phyloP scores from a whole-genome alignment of 345 rosid species.

The Chamaenerion angustifolium region DNA sequence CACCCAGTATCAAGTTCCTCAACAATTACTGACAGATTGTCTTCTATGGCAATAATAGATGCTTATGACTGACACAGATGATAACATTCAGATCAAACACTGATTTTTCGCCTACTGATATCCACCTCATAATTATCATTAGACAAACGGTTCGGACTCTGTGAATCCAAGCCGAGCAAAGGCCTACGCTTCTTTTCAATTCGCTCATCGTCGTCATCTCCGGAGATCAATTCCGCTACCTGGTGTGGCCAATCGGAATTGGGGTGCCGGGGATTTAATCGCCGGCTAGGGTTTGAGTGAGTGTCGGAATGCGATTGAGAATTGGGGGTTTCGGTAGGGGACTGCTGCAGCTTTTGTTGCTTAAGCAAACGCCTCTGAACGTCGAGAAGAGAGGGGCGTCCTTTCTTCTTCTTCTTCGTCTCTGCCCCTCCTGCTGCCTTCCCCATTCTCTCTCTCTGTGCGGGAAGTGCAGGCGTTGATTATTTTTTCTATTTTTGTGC shows the following conservation, averaged over 20 bases:
- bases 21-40: not conserved
- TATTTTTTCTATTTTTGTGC: constrained; percentile 16
- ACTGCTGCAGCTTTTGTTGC: constrained; percentile 30
- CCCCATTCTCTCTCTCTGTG: constrained; percentile 17
- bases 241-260: constrained; percentile 16
- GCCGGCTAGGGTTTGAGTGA: constrained; percentile 19
- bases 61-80: constrained; percentile 5
- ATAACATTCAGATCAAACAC: constrained; percentile 51
- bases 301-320: constrained; percentile 13
- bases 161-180: constrained; percentile 48
- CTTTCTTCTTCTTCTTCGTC: constrained; percentile 92
- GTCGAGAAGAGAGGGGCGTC: constrained; percentile 90
- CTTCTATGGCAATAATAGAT: constrained; percentile 2
- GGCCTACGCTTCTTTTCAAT: constrained; percentile 57
- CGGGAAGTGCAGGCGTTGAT: constrained; percentile 13
- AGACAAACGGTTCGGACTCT: constrained; percentile 3
- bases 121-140: constrained; percentile 25
- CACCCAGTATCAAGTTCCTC: too few relatives aligned
- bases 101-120: constrained; percentile 25
- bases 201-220: constrained; percentile 51
- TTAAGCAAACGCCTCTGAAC: constrained; percentile 83
- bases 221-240: constrained; percentile 14
- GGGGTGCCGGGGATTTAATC: constrained; percentile 49
- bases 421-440: constrained; percentile 45
- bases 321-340: not conserved